These are phyloP conservation scores for Zygosaccharomyces sapae DNA, from an alignment of 1,139 yeast genomes.

Conservation along the genomic window DNA sequence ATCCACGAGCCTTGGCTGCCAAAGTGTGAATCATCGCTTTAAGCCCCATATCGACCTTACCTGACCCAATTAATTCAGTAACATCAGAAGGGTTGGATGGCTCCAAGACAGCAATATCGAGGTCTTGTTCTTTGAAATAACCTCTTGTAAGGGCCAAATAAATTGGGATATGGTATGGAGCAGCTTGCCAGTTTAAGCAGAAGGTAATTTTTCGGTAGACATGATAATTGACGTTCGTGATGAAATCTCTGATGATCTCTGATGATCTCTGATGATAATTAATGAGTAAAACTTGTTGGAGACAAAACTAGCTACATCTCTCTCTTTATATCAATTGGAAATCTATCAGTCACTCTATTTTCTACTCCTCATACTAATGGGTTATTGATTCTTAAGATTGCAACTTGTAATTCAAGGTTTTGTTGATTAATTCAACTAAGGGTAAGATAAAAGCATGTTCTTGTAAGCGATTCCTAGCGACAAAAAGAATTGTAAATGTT, in stretches of 20 bases:
- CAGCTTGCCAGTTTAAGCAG: conserved; percentile 53
- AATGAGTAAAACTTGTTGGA: too few species aligned
- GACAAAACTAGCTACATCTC: too few species aligned
- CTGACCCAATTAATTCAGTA: conserved; percentile 54
- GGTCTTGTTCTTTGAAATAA: conserved; percentile 48
- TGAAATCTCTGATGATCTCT: too few species aligned
- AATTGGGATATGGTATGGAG: conserved; percentile 55
- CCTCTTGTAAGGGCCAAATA: conserved; percentile 51
- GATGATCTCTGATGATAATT: too few species aligned
- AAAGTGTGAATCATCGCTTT: conserved; percentile 60
- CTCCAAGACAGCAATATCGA: conserved; percentile 51
- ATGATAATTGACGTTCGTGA: conserved; percentile 15
- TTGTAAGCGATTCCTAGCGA: neutral
- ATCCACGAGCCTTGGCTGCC: conserved; percentile 58
- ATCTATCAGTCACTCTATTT: too few species aligned
- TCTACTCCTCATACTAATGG: too few species aligned
- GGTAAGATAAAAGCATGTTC: neutral
- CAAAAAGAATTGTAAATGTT: neutral
- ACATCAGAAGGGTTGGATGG: conserved; percentile 59
- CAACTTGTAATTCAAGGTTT: conserved; percentile 4
- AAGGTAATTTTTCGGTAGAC: conserved; percentile 50
- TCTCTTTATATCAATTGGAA: too few species aligned
- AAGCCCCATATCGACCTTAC: conserved; percentile 56
- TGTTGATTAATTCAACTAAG: neutral
- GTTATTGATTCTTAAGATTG: conserved; percentile 2